Evolutionary conservation across 805 yeast genomes (phyloP).

Genomic region (Ogataea pignaliae): DNA sequence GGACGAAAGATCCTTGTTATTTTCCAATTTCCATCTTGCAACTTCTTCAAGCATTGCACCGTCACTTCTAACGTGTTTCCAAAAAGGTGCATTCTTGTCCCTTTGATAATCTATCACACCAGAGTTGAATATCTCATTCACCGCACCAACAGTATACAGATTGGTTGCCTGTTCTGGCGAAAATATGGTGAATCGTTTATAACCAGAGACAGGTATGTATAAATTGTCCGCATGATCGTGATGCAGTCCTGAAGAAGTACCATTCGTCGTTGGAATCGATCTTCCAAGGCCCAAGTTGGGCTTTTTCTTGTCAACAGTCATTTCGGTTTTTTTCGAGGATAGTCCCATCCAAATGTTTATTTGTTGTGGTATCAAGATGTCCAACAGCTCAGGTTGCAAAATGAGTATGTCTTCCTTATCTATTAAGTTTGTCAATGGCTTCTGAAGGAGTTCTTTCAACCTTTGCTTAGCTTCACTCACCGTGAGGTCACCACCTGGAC

Average conservation of each 20-base stretch:
- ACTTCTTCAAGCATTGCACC: constrained; percentile 53
- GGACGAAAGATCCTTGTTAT: constrained; percentile 15
- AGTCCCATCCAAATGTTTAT: constrained; percentile 72
- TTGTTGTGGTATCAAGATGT: constrained; percentile 56
- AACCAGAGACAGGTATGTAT: constrained; percentile 57
- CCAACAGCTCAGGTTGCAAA: constrained; percentile 38
- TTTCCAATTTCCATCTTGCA: constrained; percentile 37
- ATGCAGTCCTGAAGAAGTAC: constrained; percentile 67
- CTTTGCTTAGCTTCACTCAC: constrained; percentile 36
- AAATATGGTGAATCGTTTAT: constrained; percentile 62
- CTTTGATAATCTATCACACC: constrained; percentile 64
- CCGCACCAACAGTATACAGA: constrained; percentile 60
- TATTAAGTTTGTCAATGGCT: constrained; percentile 50
- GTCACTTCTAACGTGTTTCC: constrained; percentile 60
- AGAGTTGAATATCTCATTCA: constrained; percentile 47
- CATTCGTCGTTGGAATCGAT: constrained; percentile 44
- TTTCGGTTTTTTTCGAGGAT: constrained; percentile 12
- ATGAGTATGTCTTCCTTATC: constrained; percentile 29
- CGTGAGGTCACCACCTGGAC: constrained; percentile 22
- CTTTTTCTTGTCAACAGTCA: constrained; percentile 12
- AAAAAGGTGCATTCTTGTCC: constrained; percentile 52
- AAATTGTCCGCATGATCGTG: constrained; percentile 80
- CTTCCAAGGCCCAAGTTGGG: constrained; percentile 45
- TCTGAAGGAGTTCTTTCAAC: constrained; percentile 49
- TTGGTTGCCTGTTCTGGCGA: constrained; percentile 58